Evolutionary conservation across 2,329 filamentous ascomycete genomes (phyloP), one percentile per base, ranked within the genome.

Genomic region (Fusarium subtropicale): DNA sequence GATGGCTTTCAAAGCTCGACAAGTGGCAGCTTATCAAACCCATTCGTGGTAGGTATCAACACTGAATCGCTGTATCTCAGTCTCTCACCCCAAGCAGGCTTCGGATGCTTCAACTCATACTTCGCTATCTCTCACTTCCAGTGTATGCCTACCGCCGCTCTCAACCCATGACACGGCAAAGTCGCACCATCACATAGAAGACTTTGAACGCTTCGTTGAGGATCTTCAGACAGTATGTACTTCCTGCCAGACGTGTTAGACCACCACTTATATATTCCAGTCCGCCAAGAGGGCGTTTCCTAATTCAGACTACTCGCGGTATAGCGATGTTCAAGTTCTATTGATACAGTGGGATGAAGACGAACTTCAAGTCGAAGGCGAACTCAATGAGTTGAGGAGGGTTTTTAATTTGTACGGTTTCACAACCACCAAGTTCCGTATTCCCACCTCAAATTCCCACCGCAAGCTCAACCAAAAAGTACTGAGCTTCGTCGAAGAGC

Each of bases 331-430:
- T 24, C 63, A 74, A 22, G 72, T 72, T 24, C 44, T 74, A 30
- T 55, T 74, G n/a, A 72, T 74, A 52, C 68, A 66, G 45, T 74
- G 72, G 72, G 72, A 74, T 41, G 72, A 74, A 45, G 72, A 74
- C 15, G 72, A 74, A 26, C 72, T 74, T 15, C 69, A 74, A 8
- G 72, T 75, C 11, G 71, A 72, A 16, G 63, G 58, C 51, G 72
- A 74, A 30, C 60, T 74, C 39, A 64, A 73, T 28, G 69, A 74
- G 41, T 20, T 74, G 18, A 57, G 60, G 45, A 64, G 38, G 13
- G 63, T 74, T n/a, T 65, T 75, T 50, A 60, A 67, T 16, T 44
- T 68, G 30, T 74, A 74, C 46, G 71, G 69, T 3, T 74, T 74
- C 46, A 47, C 60, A 11, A 70, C 71, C 6, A 68, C 69, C 12